A percentile compares a stretch with the other conserved stretches of the same genome.
phyloP scores from a whole-genome alignment of 208 protist species.

The Crithidia bombi region DNA sequence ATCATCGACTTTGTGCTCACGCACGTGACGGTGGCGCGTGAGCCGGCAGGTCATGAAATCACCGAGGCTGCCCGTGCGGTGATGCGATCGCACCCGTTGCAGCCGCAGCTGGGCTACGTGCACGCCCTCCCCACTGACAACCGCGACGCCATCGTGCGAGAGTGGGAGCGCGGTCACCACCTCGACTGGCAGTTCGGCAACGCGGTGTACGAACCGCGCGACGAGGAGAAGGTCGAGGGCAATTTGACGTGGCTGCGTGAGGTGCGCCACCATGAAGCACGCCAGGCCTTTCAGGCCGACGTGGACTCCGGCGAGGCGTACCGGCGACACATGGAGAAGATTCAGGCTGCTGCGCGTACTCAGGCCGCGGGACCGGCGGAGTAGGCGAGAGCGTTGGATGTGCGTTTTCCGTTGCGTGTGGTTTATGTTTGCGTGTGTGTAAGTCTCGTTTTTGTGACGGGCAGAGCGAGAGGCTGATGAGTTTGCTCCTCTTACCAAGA shows the following conservation, averaged over 20 bases:
- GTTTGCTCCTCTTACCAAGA: no score
- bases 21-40: slow-evolving; percentile 73
- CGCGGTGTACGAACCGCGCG: slow-evolving; percentile 81
- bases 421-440: no score
- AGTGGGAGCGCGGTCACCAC: slow-evolving; percentile 91
- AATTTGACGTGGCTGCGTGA: slow-evolving; percentile 92
- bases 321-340: slow-evolving; percentile 66
- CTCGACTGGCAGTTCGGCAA: slow-evolving; percentile 93
- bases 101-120: slow-evolving; percentile 86
- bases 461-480: no score
- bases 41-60: slow-evolving; percentile 35
- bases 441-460: no score
- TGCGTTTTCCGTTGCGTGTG: not conserved
- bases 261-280: slow-evolving; percentile 57
- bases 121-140: slow-evolving; percentile 86
- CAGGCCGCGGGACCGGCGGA: not conserved
- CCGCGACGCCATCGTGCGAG: slow-evolving; percentile 72
- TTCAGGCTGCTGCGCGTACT: slow-evolving; percentile 49
- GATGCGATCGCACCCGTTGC: slow-evolving; percentile 69
- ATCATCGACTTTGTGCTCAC: slow-evolving; percentile 88
- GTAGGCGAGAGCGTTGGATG: slow-evolving; percentile 8
- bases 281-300: slow-evolving; percentile 54
- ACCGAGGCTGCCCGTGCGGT: slow-evolving; percentile 67
- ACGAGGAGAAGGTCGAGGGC: slow-evolving; percentile 67
- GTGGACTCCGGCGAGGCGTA: slow-evolving; percentile 76